Evolutionary conservation across 257 asterid genomes (phyloP), one percentile per base, ranked within the genome.

Genomic region (Solanum ossicruentum): DNA sequence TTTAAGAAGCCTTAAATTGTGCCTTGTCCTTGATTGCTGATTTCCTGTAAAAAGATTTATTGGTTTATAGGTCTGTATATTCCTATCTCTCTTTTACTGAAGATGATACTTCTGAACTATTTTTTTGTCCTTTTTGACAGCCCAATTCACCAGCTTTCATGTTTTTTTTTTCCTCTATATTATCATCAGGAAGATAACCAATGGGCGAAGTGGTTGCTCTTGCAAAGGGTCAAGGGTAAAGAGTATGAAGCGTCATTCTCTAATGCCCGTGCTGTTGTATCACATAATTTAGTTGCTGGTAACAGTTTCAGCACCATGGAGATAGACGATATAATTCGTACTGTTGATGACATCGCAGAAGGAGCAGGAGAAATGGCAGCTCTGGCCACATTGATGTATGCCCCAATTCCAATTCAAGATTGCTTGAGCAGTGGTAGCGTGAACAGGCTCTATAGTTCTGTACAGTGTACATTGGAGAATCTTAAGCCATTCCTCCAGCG

Each of bases 311-410:
- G 91, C 86, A 88, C 82, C 86, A 72, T 89, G 91, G 98, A 91
- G 88, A 87, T 91, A 55, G 95, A 89, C 87, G 93, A 89, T 88
- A 89, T 93, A 90, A 92, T 97, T 85, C 91, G 86, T 86, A 93
- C 97, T 70, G 98, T 97, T 88, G 99, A 97, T 88, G 99, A 97
- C 90, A 95, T 97, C 70, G 99, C 99, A 8, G 99, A 97, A 92
- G 97, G 97, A 90, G 97, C 98, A 60, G 98, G 99, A 85, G 99
- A 95, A 91, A 92, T 93, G 92, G 97, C 98, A 20, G 98, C 99
- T 88, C 85, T 97, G 88, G 99, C 98, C 88, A 97, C 99, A 83
- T 90, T 95, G 85, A 94, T 95, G 94, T 95, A 92, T 91, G 95
- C 99, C 80, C 97, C 98, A 82, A 77, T 90, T 83, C 98, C 97